phyloP scores from a whole-genome alignment of 2,329 filamentous ascomycete genomes.

The Xylariaceae sp. region DNA sequence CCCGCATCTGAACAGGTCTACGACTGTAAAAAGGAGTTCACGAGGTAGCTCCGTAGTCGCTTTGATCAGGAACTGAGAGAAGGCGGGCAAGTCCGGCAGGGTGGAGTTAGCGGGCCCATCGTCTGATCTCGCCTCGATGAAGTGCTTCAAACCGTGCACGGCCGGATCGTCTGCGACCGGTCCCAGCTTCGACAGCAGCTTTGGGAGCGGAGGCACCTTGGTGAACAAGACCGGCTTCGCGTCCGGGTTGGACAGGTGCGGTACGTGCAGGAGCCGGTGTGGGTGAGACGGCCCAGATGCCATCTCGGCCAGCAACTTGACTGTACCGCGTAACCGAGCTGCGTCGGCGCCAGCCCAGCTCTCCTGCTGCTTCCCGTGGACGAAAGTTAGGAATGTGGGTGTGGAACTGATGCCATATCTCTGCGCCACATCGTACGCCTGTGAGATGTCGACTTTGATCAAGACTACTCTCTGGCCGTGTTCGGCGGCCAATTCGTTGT shows the following conservation, averaged over 20 bases:
- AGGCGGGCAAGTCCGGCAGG: slow-evolving; percentile 63
- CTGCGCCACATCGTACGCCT: slow-evolving; percentile 57
- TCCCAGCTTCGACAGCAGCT: slow-evolving; percentile 75
- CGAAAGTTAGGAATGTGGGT: slow-evolving; percentile 83
- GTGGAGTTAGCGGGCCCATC: slow-evolving; percentile 59
- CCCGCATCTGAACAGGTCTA: slow-evolving; percentile 79
- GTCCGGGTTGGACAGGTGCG: slow-evolving; percentile 59
- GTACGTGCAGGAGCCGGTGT: slow-evolving; percentile 66
- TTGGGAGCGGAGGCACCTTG: slow-evolving; percentile 77
- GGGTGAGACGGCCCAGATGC: slow-evolving; percentile 65
- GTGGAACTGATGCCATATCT: slow-evolving; percentile 69
- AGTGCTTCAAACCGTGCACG: slow-evolving; percentile 61
- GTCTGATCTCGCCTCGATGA: slow-evolving; percentile 58
- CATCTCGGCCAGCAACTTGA: slow-evolving; percentile 69
- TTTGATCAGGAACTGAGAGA: slow-evolving; percentile 56
- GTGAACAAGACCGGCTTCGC: slow-evolving; percentile 65
- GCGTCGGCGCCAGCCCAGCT: slow-evolving; percentile 77
- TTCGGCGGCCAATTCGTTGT: slow-evolving; percentile 73
- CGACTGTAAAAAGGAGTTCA: slow-evolving; percentile 68
- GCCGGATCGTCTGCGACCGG: slow-evolving; percentile 47
- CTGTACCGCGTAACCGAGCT: slow-evolving; percentile 61
- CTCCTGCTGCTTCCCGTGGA: slow-evolving; percentile 68
- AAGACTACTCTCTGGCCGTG: slow-evolving; percentile 62
- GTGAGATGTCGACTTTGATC: slow-evolving; percentile 76
- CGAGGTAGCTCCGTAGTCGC: slow-evolving; percentile 51